These are phyloP conservation scores for Populus hybrid DNA, from an alignment of 441 rosid species.

Conservation along the genomic window DNA sequence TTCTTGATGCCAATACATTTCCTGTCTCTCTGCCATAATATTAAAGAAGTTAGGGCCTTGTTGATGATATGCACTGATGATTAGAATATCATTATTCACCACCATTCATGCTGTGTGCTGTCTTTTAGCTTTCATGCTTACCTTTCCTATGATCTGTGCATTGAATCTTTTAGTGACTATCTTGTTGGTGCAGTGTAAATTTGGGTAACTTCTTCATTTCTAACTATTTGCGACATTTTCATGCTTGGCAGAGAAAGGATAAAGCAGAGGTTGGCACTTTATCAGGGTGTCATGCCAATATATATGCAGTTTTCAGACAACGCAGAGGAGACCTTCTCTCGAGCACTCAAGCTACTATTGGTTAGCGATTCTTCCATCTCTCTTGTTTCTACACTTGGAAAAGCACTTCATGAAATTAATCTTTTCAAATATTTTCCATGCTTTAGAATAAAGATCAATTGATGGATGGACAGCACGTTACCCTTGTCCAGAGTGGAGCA, in stretches of 20 bases:
- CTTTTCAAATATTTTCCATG: conserved; percentile 11
- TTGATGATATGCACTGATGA: neutral
- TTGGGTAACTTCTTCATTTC: neutral
- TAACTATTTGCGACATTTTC: conserved; percentile 6
- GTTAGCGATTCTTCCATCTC: conserved; percentile 31
- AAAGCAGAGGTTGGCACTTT: conserved; percentile 82
- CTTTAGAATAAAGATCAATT: conserved; percentile 61
- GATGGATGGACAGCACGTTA: conserved; percentile 62
- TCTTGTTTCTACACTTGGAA: neutral
- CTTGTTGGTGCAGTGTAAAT: neutral
- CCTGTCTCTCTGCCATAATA: neutral
- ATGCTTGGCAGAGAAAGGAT: conserved; percentile 63
- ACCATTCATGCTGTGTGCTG: neutral
- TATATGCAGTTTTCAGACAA: conserved; percentile 83
- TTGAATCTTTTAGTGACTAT: neutral
- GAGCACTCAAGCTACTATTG: conserved; percentile 63
- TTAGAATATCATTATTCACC: neutral
- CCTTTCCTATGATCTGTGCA: neutral
- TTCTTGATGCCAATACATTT: neutral
- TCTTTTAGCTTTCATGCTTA: neutral
- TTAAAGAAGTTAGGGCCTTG: neutral
- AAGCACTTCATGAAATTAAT: conserved; percentile 7
- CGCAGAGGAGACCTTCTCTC: conserved; percentile 83
- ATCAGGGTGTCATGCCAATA: conserved; percentile 88
- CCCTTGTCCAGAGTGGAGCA: conserved; percentile 91